These are phyloP conservation scores for Vitis rotundifolia DNA, from an alignment of 164 flowering plant genomes.

Conservation along the genomic window DNA sequence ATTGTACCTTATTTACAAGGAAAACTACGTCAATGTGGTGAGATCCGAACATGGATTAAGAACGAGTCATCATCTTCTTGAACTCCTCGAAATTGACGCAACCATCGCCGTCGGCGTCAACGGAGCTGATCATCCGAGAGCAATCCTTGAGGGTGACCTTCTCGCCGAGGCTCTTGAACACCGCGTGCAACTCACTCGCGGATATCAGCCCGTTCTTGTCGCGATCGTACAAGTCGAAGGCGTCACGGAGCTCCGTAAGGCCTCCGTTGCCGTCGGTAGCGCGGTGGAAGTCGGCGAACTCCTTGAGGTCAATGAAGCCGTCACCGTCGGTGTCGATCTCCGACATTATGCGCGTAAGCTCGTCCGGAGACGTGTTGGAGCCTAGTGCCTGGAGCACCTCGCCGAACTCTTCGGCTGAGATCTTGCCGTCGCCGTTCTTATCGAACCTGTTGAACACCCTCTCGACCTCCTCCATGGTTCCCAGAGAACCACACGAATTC, in stretches of 20 bases:
- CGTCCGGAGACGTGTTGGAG: slow-evolving; percentile 30
- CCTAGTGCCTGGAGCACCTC: slow-evolving; percentile 40
- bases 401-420: slow-evolving; percentile 43
- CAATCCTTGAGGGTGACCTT: slow-evolving; percentile 33
- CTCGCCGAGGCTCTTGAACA: slow-evolving; percentile 28
- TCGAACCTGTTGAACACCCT: slow-evolving; percentile 54
- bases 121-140: slow-evolving; percentile 28
- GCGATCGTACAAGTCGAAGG: slow-evolving; percentile 38
- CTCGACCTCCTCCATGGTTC: slow-evolving; percentile 32
- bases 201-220: slow-evolving; percentile 43
- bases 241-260: slow-evolving; percentile 36
- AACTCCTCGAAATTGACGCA: slow-evolving; percentile 46
- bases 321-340: slow-evolving; percentile 63
- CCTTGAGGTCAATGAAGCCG: slow-evolving; percentile 52
- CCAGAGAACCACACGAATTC: slow-evolving; percentile 2
- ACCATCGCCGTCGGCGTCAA: slow-evolving; percentile 43
- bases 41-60: neutral
- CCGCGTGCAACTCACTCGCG: slow-evolving; percentile 32
- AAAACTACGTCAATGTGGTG: no score
- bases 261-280: slow-evolving; percentile 4
- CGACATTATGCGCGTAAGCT: slow-evolving; percentile 37
- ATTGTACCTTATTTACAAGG: no score
- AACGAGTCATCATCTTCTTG: slow-evolving; percentile 52
- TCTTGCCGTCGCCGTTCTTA: slow-evolving; percentile 66
- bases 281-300: slow-evolving; percentile 41